These are phyloP conservation scores for Phellinidium pouzarii DNA, from an alignment of 1,284 basidiomycete genomes.

Conservation along the genomic window DNA sequence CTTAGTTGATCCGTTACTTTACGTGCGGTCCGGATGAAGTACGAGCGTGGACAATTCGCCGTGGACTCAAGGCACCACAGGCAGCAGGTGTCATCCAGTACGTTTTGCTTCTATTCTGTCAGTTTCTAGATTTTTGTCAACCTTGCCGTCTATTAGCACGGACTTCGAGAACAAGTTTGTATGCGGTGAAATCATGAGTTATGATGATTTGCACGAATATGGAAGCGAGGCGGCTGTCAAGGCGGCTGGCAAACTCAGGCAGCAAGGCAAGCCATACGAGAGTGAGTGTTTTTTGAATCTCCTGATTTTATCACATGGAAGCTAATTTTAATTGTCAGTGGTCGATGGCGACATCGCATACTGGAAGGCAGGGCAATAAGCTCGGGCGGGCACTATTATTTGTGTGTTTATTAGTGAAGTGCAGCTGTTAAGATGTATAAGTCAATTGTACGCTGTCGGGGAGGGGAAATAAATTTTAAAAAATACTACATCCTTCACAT, in stretches of 20 bases:
- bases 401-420: background rate
- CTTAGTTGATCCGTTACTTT: conserved; percentile 88
- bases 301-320: background rate
- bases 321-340: conserved; percentile 39
- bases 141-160: conserved; percentile 42
- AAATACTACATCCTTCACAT: background rate
- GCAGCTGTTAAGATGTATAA: conserved; percentile 1
- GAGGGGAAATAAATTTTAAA: background rate
- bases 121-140: conserved; percentile 15
- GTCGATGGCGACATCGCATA: conserved; percentile 80
- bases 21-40: conserved; percentile 97
- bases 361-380: conserved; percentile 46
- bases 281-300: conserved; percentile 32
- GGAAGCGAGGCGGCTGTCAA: conserved; percentile 90
- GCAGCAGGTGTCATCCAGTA: conserved; percentile 99
- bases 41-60: conserved; percentile 95
- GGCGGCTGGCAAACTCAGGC: conserved; percentile 90
- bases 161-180: conserved; percentile 99
- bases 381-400: background rate
- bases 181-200: conserved; percentile 98
- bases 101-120: conserved; percentile 30
- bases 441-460: background rate
- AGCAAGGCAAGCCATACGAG: conserved; percentile 97
- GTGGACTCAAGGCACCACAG: conserved; percentile 91
- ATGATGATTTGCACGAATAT: conserved; percentile 86